Evolutionary conservation across 345 rosid genomes (phyloP).

Genomic region (Eucalyptus albens): DNA sequence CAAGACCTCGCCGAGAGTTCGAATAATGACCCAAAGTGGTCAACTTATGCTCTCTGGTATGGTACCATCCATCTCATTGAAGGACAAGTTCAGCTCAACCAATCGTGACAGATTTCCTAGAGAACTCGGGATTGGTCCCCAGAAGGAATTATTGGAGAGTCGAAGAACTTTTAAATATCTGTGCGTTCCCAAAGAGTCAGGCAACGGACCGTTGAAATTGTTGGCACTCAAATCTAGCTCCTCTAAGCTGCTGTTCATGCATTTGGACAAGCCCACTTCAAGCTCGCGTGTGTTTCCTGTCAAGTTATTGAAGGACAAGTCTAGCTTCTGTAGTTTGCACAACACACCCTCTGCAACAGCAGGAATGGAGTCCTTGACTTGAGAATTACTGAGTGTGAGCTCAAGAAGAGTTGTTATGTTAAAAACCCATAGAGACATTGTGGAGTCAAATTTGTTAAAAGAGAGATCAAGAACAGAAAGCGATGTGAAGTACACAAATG

Average conservation of each 20-base stretch:
- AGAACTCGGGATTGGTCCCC: conserved; percentile 6
- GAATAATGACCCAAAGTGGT: background rate
- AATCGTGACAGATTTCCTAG: conserved; percentile 3
- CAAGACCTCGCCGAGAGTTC: conserved; percentile 6
- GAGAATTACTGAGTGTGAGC: background rate
- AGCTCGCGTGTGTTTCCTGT: background rate
- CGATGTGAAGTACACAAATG: background rate
- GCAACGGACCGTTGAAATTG: background rate
- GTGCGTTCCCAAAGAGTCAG: background rate
- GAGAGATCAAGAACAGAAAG: conserved; percentile 13
- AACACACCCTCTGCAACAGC: background rate
- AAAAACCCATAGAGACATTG: conserved; percentile 5
- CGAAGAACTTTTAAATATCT: background rate
- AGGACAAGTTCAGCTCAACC: background rate
- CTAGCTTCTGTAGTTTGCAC: background rate
- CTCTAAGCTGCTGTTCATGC: background rate
- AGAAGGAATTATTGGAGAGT: background rate
- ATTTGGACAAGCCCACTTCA: background rate
- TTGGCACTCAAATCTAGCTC: background rate
- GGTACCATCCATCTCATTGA: conserved; percentile 7
- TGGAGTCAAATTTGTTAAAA: conserved; percentile 3
- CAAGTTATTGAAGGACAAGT: background rate
- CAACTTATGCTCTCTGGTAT: conserved; percentile 6
- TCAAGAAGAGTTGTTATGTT: background rate
- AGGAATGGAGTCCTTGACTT: background rate